Base-by-base conservation (phyloP, 495 filamentous ascomycete genomes). In the Trichoderma asperelloides region DNA sequence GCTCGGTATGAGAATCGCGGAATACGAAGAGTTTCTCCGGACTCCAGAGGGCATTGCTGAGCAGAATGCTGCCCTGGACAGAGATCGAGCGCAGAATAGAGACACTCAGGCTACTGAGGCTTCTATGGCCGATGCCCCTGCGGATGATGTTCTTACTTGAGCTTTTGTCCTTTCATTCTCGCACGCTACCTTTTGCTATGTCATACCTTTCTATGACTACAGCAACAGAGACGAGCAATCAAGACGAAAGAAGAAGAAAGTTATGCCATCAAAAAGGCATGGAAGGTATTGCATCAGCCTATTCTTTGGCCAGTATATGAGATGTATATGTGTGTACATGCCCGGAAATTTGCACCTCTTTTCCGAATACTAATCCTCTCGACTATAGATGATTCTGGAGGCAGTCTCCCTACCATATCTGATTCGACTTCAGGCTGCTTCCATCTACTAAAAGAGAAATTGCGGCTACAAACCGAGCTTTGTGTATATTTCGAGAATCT, bases 91-190 rank as follows among this genome's bases (percentile, higher is more conserved):
- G 15, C 67, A 68, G 63, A 55, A 45, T 27, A 55, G 62, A 63
- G 39, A 73, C 71, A 49, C 69, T 66, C 40, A 78, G 63, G 70
- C 75, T 63, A 8, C 73, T 65, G 72, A 55, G 16, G 55, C 55
- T 15, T 25, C 64, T 2, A 69, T 66, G 70, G 67, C 15, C 60
- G 41, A 55, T 41, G 65, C 65, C 47, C 60, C 45, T 47, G 3
- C 51, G 45, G 67, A 63, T 57, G 64, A 30, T 8, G 7, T 27
- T 16, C 23, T 69, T 64, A 62, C 64, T 60, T 71, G 68, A 63
- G 45, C 65, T n/a, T 28, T 55, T 45, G 43, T 63, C 30, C 33
- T 43, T 64, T 63, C n/a, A n/a, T 27, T 37, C 51, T 63, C 64
- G 1, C 13, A 45, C 3, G 49, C 21, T 23, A 21, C n/a, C 16